Evolutionary conservation across 2,329 filamentous ascomycete genomes (phyloP).

Genomic region (Pseudopyricularia cyperi): DNA sequence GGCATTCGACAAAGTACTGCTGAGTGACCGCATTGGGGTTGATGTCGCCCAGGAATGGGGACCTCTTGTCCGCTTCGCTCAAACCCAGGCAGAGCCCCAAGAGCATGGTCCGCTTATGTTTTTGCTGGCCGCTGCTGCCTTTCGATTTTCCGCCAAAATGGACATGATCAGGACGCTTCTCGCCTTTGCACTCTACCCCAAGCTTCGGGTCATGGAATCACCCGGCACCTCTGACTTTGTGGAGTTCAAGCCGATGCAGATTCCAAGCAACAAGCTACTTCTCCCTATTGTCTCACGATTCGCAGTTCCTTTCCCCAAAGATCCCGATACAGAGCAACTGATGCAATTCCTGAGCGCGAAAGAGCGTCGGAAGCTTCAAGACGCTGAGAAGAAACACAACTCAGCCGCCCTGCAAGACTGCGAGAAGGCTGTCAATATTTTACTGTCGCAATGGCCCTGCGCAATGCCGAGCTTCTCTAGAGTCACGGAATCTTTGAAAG

Average conservation of each 20-base stretch:
- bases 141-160: slow-evolving; percentile 12
- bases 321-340: slow-evolving; percentile 3
- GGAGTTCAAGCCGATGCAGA: slow-evolving; percentile 20
- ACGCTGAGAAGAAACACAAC: slow-evolving; percentile 16
- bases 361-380: slow-evolving; percentile 16
- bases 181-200: slow-evolving; percentile 26
- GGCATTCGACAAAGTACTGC: slow-evolving; percentile 8
- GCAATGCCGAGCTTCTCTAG: slow-evolving; percentile 15
- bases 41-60: slow-evolving; percentile 13
- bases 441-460: slow-evolving; percentile 33
- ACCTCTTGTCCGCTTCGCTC: slow-evolving; percentile 9
- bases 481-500: slow-evolving; percentile 10
- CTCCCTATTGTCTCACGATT: not conserved
- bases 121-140: slow-evolving; percentile 12
- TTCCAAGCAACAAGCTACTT: slow-evolving; percentile 4
- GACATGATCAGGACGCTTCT: slow-evolving; percentile 20
- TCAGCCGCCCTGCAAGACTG: slow-evolving; percentile 19
- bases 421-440: slow-evolving; percentile 21
- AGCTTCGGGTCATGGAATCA: slow-evolving; percentile 22
- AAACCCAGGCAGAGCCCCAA: not conserved
- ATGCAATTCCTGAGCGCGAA: slow-evolving; percentile 15
- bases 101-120: slow-evolving; percentile 11
- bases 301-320: not conserved
- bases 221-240: slow-evolving; percentile 20
- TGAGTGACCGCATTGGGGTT: slow-evolving; percentile 11